These are phyloP conservation scores for Chytriomyces sp. DNA, from an alignment of 192 early-diverging fungal species.

Conservation along the genomic window DNA sequence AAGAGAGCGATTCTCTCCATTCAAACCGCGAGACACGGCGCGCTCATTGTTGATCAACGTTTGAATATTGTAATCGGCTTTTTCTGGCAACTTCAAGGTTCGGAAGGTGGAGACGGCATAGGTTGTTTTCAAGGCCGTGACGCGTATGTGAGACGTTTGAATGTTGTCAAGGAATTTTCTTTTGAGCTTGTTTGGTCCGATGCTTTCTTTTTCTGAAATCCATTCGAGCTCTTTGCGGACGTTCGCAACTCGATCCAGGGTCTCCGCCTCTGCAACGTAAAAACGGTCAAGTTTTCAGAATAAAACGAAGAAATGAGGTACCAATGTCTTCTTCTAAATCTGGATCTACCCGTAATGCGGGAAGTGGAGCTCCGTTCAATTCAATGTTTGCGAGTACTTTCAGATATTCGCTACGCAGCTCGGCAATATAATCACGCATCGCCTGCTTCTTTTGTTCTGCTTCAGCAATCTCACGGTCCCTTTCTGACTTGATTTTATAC, in stretches of 20 bases:
- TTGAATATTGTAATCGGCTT: slow-evolving; percentile 38
- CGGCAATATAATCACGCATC: slow-evolving; percentile 49
- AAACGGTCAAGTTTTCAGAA: neutral
- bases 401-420: slow-evolving; percentile 57
- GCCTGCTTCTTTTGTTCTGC: slow-evolving; percentile 60
- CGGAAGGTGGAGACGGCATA: slow-evolving; percentile 53
- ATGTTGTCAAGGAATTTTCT: slow-evolving; percentile 56
- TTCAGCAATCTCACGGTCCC: slow-evolving; percentile 55
- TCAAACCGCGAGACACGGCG: neutral
- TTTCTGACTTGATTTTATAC: slow-evolving; percentile 59
- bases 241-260: slow-evolving; percentile 43
- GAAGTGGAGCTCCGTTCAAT: slow-evolving; percentile 21
- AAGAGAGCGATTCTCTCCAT: neutral
- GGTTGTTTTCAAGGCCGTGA: slow-evolving; percentile 45
- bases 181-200: slow-evolving; percentile 58
- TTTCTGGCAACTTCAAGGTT: slow-evolving; percentile 48
- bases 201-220: slow-evolving; percentile 57
- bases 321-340: slow-evolving; percentile 51
- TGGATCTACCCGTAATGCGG: slow-evolving; percentile 43
- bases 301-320: neutral
- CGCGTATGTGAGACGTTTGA: slow-evolving; percentile 49
- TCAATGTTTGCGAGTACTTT: slow-evolving; percentile 53
- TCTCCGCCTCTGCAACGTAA: slow-evolving; percentile 36
- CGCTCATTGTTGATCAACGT: slow-evolving; percentile 14
- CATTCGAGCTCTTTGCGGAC: slow-evolving; percentile 60